Evolutionary conservation across 1,139 yeast species (phyloP), one percentile per base, ranked within the genome.

Genomic region (Zygoascus hellenicus): DNA sequence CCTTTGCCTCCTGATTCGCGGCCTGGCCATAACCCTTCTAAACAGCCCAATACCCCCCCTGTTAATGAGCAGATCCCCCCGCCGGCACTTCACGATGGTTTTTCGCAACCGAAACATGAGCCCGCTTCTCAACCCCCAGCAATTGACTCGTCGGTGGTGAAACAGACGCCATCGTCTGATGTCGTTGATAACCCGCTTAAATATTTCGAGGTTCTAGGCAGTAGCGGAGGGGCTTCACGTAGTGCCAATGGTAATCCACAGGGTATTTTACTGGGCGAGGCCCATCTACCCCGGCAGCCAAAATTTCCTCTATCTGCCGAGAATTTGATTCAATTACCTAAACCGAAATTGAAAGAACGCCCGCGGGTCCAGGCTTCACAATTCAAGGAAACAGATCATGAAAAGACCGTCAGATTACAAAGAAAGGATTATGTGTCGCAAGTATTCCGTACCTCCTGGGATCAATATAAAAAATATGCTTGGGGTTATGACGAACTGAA

Each of bases 401-500:
- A 45, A 30, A 45, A 38, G 26, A 22, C 26, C 11, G 33, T 26
- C 13, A 45, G 58, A 9, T 43, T 48, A 9, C 54, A 50, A 5
- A 75, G 76, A 37, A 74, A 77, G 47, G 59, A 62, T 2, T 70
- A 70, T 52, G 80, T 83, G 29, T 69, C 66, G 53, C 63, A 67
- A 17, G 83, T 76, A 5, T 79, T 82, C 60, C 58, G 69, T 55
- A 74, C 70, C 37, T 75, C 83, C 9, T 82, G 87, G 87, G 67
- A 67, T 44, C 69, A 75, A 17, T 82, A 82, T 59, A 80, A 77
- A 51, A 66, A 70, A 38, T 64, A 71, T 53, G 88, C 81, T 0
- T 80, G 83, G 79, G 88, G 87, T 3, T 81, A 76, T 72, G 90
- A 83, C 70, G 81, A 79, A 48, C 61, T 75, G 5, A 54, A 54